Conservation (phyloP, 2,329 filamentous ascomycete species). For the Alternaria alternata region DNA sequence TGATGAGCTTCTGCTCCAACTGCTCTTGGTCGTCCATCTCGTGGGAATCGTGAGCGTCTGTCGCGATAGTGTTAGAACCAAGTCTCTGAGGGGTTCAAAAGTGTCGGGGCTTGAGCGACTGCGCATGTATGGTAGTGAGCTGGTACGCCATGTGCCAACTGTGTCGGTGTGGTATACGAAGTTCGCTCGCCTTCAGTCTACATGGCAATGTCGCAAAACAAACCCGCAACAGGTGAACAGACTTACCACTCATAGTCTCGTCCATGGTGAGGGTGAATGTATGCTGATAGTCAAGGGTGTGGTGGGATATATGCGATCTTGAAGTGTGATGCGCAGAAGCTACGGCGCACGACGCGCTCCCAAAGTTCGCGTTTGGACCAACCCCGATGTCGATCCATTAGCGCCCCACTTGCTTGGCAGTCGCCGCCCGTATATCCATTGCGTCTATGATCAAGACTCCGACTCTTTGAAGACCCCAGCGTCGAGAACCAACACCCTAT, state of each 20-base stretch:
- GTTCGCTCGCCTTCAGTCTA: background rate
- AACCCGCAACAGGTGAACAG: background rate
- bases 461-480: constrained; percentile 52
- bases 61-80: constrained; percentile 13
- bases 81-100: background rate
- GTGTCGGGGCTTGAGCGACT: background rate
- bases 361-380: constrained; percentile 28
- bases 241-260: constrained; percentile 50
- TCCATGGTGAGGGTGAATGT: constrained; percentile 37
- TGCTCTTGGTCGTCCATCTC: constrained; percentile 75
- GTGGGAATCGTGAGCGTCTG: constrained; percentile 52
- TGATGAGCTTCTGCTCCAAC: constrained; percentile 85
- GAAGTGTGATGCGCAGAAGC: constrained; percentile 8
- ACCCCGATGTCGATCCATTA: constrained; percentile 12
- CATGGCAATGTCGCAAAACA: background rate
- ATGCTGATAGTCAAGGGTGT: background rate
- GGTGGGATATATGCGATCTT: constrained; percentile 1
- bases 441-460: constrained; percentile 20
- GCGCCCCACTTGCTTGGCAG: constrained; percentile 25
- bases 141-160: constrained; percentile 1
- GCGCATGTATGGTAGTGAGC: background rate
- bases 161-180: background rate
- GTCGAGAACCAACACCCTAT: constrained; percentile 46
- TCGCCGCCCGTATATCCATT: constrained; percentile 28
- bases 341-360: constrained; percentile 22